Base-by-base conservation (phyloP, 306 rosid genomes). In the Lathyrus sativus region DNA sequence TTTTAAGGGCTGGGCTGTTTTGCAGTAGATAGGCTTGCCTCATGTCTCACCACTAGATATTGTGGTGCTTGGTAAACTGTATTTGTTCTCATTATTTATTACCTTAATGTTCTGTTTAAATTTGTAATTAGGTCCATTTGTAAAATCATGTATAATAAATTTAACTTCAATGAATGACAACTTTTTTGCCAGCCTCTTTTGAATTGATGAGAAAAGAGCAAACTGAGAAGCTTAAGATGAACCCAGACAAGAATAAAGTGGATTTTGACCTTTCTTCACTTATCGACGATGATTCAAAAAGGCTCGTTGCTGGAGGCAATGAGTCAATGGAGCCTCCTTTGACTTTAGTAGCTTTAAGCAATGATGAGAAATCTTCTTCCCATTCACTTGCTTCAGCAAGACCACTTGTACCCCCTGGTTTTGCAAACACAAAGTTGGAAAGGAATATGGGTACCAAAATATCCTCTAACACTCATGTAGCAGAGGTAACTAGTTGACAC, bases 391-490 rank as follows among this genome's bases (percentile, higher is more conserved):
- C 88, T 70, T 83, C 85, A 43, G 71, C 91, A 53, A 88, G 99
- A 79, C 99, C 99, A 26, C 96, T 88, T 68, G 95, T 93, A 39
- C 99, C 99, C 41, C 99, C 99, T 13, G 99, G 99, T 65, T 93
- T 93, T 78, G 71, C 80, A 45, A 82, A 81, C 80, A 57, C 90
- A 55, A 29, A 43, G 76, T 38, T 81, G 81, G 97, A 93, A 17
- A 82, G 69, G 75, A 88, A 76, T 56, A 42, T 66, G 41, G 86
- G 76, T 26, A 39, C 87, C 53, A 88, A 85, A 78, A 76, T 87
- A 67, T 64, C 73, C 43, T 73, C 64, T 38, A 78, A 70, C 72
- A 56, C 79, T 42, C 82, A 56, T 56, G 66, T 78, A 39, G 41
- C 70, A 61, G 91, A 85, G 99, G 99, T 90, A 86, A 64, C 64